These are phyloP conservation scores for Pelagophyceae sp. DNA, from an alignment of 352 stramenopile species.

Conservation along the genomic window DNA sequence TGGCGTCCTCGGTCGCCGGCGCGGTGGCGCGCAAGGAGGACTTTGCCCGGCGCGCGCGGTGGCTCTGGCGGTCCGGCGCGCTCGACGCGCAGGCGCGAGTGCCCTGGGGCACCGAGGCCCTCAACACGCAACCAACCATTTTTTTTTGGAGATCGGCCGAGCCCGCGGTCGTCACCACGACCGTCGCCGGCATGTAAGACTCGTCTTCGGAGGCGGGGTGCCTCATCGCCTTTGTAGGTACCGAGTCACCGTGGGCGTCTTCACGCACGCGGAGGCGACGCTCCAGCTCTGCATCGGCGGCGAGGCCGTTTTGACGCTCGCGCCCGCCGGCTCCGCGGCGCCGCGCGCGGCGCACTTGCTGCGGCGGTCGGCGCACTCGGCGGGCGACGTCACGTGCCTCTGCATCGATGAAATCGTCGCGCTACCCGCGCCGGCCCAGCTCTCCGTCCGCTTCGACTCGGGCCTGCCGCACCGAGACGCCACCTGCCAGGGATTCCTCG, in stretches of 20 bases:
- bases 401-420: constrained; percentile 23
- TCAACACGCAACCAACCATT: constrained; percentile 13
- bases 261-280: constrained; percentile 18
- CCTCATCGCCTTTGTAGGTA: too few species aligned
- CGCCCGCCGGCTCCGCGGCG: background rate
- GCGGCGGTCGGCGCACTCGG: constrained; percentile 5
- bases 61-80: constrained; percentile 23
- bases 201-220: too few species aligned
- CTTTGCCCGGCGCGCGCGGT: background rate
- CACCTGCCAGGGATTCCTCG: background rate
- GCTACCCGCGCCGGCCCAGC: background rate
- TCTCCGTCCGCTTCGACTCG: background rate
- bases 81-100: background rate
- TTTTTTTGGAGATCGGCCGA: constrained; percentile 6
- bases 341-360: constrained; percentile 6
- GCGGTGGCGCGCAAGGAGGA: constrained; percentile 13
- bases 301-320: constrained; percentile 22
- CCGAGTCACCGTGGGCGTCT: constrained; percentile 16
- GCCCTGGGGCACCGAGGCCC: constrained; percentile 22
- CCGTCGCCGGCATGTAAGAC: constrained; percentile 6
- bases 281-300: constrained; percentile 23
- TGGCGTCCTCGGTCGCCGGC: background rate
- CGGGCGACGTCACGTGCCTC: constrained; percentile 21
- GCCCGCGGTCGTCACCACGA: constrained; percentile 11
- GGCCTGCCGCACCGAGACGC: background rate